Percentiles rank a stretch among this genome's conserved stretches.
phyloP scores from a whole-genome alignment of 1,139 yeast genomes.

The Kodamaea derodonti region DNA sequence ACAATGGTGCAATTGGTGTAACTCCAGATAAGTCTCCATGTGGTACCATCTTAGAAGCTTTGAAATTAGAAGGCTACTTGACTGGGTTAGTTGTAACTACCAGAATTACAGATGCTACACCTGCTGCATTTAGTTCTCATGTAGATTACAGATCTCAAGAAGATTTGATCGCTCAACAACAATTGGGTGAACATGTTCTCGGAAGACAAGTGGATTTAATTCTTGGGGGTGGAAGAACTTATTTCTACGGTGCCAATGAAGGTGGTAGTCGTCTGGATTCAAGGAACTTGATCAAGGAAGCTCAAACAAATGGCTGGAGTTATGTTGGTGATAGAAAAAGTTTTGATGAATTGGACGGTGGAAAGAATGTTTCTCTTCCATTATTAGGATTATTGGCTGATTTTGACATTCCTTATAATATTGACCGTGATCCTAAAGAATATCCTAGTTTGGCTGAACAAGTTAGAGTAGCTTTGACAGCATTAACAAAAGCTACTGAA shows the following conservation, averaged over 20 bases:
- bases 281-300: slow-evolving; percentile 23
- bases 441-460: slow-evolving; percentile 25
- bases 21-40: slow-evolving; percentile 19
- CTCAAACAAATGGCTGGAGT: slow-evolving; percentile 16
- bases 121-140: slow-evolving; percentile 25
- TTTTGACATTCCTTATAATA: slow-evolving; percentile 24
- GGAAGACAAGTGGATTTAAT: slow-evolving; percentile 26
- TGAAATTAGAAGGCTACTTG: slow-evolving; percentile 22
- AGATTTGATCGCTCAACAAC: slow-evolving; percentile 26
- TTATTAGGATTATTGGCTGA: slow-evolving; percentile 25
- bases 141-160: slow-evolving; percentile 24
- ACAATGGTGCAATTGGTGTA: slow-evolving; percentile 28
- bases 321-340: slow-evolving; percentile 21
- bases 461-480: slow-evolving; percentile 22
- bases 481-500: slow-evolving; percentile 21
- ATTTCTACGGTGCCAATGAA: slow-evolving; percentile 17
- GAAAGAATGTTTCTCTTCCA: slow-evolving; percentile 22
- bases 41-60: slow-evolving; percentile 26
- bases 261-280: slow-evolving; percentile 22
- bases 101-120: slow-evolving; percentile 23
- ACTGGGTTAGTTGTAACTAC: slow-evolving; percentile 29
- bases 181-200: slow-evolving; percentile 23
- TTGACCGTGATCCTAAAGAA: slow-evolving; percentile 20
- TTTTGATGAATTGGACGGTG: slow-evolving; percentile 18
- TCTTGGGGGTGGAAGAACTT: slow-evolving; percentile 27